Base-by-base conservation (phyloP, 176 grass and related monocot species). In the Oryza punctata region DNA sequence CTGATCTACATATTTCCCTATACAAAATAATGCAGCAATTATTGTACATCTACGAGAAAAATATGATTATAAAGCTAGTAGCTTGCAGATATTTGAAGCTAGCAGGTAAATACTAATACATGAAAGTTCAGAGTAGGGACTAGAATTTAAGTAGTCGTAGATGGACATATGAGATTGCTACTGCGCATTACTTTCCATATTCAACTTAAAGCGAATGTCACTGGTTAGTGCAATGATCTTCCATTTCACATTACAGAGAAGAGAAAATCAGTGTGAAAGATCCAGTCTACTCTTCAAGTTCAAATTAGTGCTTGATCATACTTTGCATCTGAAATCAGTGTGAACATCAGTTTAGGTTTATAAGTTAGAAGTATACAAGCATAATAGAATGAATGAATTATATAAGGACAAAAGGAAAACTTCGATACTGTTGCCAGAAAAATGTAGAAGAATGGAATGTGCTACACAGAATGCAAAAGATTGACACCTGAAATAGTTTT, bases 371-470 rank as follows among this genome's bases (percentile, higher is more conserved):
- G 18, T 44, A 69, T 40, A 24, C 11, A 76, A n/a, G 29, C 7
- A 64, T 47, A 82, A 69, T 61, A 76, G n/a, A 30, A 73, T 16
- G 32, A 71, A 63, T 3, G 7, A 27, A 45, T 69, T 67, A 59
- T 59, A 1, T 7, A 68, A 49, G 25, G 74, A 67, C 40, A 66
- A 72, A 82, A 1, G 65, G 27, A 74, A 12, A 64, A 43, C 14
- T 6, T 72, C 0, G 19, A 1, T 26, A 73, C 21, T 47, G 82
- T 46, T 67, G 59, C 38, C 13, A 90, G 49, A 78, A 32, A 30
- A 75, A 74, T 54, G 37, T 69, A 87, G 68, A 78, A 67, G 10
- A 78, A 78, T 49, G 37, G 13, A 82, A 78, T 75, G 37, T 40
- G 30, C 15, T 69, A 68, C 12, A 40, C 23, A 87, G 30, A 47